These are phyloP conservation scores for Mycena metata DNA, from an alignment of 768 basidiomycete genomes.

Conservation along the genomic window DNA sequence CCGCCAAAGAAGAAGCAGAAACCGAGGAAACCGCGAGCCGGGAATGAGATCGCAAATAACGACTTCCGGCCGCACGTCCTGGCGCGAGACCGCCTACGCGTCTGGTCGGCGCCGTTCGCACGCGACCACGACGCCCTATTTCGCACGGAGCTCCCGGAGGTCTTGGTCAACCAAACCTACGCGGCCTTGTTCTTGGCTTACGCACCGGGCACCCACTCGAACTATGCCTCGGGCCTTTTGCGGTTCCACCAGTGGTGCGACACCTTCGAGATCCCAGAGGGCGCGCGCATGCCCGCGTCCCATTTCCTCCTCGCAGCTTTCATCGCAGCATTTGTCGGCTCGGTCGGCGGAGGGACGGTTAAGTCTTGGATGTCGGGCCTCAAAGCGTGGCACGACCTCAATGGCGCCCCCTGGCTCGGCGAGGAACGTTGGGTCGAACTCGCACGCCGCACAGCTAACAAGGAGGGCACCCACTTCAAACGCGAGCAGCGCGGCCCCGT, in stretches of 20 bases:
- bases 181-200: slow-evolving; percentile 34
- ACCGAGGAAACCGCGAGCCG: not conserved
- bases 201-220: slow-evolving; percentile 40
- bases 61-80: not conserved
- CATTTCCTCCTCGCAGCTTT: slow-evolving; percentile 49
- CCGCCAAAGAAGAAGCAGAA: not conserved
- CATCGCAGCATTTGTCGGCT: slow-evolving; percentile 35
- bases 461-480: not conserved
- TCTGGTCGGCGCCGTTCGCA: slow-evolving; percentile 32
- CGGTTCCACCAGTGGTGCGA: slow-evolving; percentile 57
- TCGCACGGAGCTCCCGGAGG: slow-evolving; percentile 24
- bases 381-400: slow-evolving; percentile 52
- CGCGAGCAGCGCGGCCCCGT: too few species aligned
- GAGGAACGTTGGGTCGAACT: slow-evolving; percentile 44
- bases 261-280: slow-evolving; percentile 43
- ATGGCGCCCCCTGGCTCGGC: slow-evolving; percentile 53
- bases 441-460: slow-evolving; percentile 28
- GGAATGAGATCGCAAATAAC: slow-evolving; percentile 4
- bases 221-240: slow-evolving; percentile 53
- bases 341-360: slow-evolving; percentile 42
- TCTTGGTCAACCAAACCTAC: slow-evolving; percentile 13
- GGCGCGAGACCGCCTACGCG: not conserved
- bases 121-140: slow-evolving; percentile 5
- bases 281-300: slow-evolving; percentile 49
- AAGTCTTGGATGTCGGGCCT: slow-evolving; percentile 53